phyloP scores from a whole-genome alignment of 1,139 yeast species.

The Kurtzmaniella quercitrusa region DNA sequence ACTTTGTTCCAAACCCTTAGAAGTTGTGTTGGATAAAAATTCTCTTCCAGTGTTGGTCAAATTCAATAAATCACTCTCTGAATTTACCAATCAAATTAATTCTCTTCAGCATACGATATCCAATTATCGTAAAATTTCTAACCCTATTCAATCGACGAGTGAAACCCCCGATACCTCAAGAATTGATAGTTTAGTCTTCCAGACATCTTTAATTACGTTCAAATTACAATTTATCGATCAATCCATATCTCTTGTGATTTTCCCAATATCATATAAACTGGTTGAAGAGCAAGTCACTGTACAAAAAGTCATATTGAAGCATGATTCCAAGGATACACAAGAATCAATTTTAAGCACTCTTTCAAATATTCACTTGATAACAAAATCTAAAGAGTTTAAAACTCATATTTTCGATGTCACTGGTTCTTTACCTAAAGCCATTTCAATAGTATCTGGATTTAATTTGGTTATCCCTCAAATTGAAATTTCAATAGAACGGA shows the following conservation, averaged over 20 bases:
- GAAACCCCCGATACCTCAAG: background rate
- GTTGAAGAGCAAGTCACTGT: slow-evolving; percentile 24
- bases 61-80: slow-evolving; percentile 6
- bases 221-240: slow-evolving; percentile 11
- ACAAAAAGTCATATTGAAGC: slow-evolving; percentile 23
- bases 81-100: background rate
- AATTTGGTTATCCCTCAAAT: slow-evolving; percentile 18
- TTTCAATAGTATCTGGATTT: slow-evolving; percentile 16
- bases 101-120: background rate
- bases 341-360: slow-evolving; percentile 17
- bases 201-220: slow-evolving; percentile 26
- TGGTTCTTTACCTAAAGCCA: slow-evolving; percentile 17
- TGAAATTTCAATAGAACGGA: slow-evolving; percentile 11
- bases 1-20: slow-evolving; percentile 41
- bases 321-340: slow-evolving; percentile 6
- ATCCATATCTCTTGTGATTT: slow-evolving; percentile 17
- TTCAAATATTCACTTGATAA: slow-evolving; percentile 16
- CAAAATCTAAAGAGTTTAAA: slow-evolving; percentile 21
- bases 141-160: background rate
- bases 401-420: slow-evolving; percentile 17
- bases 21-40: slow-evolving; percentile 25
- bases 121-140: background rate
- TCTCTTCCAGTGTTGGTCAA: slow-evolving; percentile 15
- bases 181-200: slow-evolving; percentile 20
- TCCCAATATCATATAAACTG: slow-evolving; percentile 38